Conservation (phyloP, 192 early-diverging fungal species). For the Jimgerdemannia lactiflua region DNA sequence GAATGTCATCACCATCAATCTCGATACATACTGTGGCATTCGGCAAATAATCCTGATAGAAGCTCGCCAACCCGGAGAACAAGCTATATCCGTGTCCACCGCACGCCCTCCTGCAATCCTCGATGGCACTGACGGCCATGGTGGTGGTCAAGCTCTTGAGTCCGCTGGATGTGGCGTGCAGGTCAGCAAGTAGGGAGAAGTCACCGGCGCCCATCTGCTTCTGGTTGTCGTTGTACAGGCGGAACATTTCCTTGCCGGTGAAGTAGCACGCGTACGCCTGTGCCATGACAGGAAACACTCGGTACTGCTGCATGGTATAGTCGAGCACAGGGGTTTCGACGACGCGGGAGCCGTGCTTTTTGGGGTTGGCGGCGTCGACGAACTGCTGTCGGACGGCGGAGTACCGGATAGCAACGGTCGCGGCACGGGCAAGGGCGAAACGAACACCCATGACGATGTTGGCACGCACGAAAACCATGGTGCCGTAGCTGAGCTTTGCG, state of each 20-base stretch:
- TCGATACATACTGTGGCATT: slow-evolving; percentile 56
- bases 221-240: slow-evolving; percentile 60
- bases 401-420: slow-evolving; percentile 71
- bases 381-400: slow-evolving; percentile 72
- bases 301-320: slow-evolving; percentile 77
- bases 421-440: slow-evolving; percentile 61
- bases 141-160: slow-evolving; percentile 76
- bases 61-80: slow-evolving; percentile 67
- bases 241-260: slow-evolving; percentile 60
- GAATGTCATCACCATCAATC: slow-evolving; percentile 12
- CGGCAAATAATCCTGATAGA: slow-evolving; percentile 68
- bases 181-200: slow-evolving; percentile 65
- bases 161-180: slow-evolving; percentile 70
- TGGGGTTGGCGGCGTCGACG: slow-evolving; percentile 50
- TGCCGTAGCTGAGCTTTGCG: slow-evolving; percentile 81
- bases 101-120: slow-evolving; percentile 69
- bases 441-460: slow-evolving; percentile 65
- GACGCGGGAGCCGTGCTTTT: background rate
- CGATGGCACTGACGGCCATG: slow-evolving; percentile 65
- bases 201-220: slow-evolving; percentile 51
- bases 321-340: slow-evolving; percentile 71
- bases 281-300: slow-evolving; percentile 68
- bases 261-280: slow-evolving; percentile 73
- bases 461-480: slow-evolving; percentile 82
- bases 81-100: slow-evolving; percentile 79